Conservation (phyloP, 2,329 filamentous ascomycete genomes). For the Aspergillus tamarii region DNA sequence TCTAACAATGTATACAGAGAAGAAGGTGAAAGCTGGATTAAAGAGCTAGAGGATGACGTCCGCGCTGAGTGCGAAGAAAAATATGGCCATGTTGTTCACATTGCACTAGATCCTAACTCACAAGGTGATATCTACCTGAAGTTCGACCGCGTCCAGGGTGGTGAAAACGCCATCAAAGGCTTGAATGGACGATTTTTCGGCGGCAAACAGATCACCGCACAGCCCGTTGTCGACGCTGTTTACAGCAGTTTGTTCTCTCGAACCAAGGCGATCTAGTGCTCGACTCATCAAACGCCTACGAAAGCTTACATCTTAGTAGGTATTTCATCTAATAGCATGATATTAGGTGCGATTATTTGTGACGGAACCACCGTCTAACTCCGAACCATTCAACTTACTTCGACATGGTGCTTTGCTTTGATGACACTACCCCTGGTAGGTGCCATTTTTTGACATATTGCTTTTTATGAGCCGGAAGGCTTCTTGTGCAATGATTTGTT, state of each 20-base stretch:
- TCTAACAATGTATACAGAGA: constrained; percentile 62
- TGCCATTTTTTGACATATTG: constrained; percentile 33
- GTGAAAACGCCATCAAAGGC: constrained; percentile 96
- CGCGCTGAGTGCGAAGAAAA: constrained; percentile 89
- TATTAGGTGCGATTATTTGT: constrained; percentile 30
- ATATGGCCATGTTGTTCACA: constrained; percentile 98
- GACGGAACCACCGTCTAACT: constrained; percentile 18
- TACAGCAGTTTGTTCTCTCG: constrained; percentile 96
- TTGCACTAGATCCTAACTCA: constrained; percentile 89
- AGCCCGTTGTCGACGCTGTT: constrained; percentile 96
- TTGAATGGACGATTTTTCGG: constrained; percentile 97
- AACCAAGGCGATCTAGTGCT: constrained; percentile 71
- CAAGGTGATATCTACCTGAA: constrained; percentile 98
- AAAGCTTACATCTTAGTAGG: constrained; percentile 30
- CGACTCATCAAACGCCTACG: constrained; percentile 33
- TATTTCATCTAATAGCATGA: constrained; percentile 32
- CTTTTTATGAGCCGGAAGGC: constrained; percentile 27
- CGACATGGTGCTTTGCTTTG: constrained; percentile 29
- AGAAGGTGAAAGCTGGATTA: constrained; percentile 84
- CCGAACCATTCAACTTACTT: constrained; percentile 21
- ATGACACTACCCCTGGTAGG: constrained; percentile 43
- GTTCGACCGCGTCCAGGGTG: constrained; percentile 92
- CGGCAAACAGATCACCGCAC: constrained; percentile 87
- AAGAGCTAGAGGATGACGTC: constrained; percentile 92
- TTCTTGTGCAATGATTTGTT: constrained; percentile 32